phyloP scores from a whole-genome alignment of 2,329 filamentous ascomycete genomes.

The Aspergillus ochraceoroseus region DNA sequence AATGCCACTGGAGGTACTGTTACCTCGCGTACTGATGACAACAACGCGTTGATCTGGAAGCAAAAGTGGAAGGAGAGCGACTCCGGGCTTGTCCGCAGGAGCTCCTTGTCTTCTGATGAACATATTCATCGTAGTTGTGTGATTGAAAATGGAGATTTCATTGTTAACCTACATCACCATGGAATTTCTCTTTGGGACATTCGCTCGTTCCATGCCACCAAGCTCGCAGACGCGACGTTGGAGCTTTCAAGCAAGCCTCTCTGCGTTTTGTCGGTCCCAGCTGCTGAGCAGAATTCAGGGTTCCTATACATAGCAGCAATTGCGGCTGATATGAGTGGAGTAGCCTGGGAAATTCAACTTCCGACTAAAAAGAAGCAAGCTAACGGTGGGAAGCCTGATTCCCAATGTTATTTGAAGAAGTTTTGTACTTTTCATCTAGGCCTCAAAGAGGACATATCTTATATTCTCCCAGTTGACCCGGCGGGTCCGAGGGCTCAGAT shows the following conservation, averaged over 20 bases:
- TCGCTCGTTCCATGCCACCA: constrained; percentile 53
- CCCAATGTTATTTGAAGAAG: constrained; percentile 52
- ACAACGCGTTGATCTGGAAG: constrained; percentile 79
- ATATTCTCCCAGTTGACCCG: constrained; percentile 76
- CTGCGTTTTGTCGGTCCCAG: constrained; percentile 68
- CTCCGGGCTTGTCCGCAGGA: constrained; percentile 60
- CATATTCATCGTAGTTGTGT: constrained; percentile 78
- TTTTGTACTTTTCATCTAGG: constrained; percentile 69
- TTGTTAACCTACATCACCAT: constrained; percentile 71
- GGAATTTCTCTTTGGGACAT: constrained; percentile 77
- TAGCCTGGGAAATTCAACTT: constrained; percentile 73
- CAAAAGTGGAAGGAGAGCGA: constrained; percentile 53
- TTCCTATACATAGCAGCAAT: constrained; percentile 72
- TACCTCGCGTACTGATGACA: constrained; percentile 71
- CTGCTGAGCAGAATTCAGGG: constrained; percentile 53
- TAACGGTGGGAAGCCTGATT: constrained; percentile 26
- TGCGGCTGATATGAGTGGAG: constrained; percentile 68
- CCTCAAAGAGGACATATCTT: constrained; percentile 49
- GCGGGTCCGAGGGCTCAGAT: constrained; percentile 67
- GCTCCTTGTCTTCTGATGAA: constrained; percentile 60
- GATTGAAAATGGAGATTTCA: constrained; percentile 68
- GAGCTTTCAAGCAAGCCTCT: constrained; percentile 64
- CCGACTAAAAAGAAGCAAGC: constrained; percentile 42
- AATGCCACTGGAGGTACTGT: constrained; percentile 76
- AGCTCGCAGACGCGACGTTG: constrained; percentile 58